These are phyloP conservation scores for Termitomyces heimii DNA, from an alignment of 768 basidiomycete species.

Conservation along the genomic window DNA sequence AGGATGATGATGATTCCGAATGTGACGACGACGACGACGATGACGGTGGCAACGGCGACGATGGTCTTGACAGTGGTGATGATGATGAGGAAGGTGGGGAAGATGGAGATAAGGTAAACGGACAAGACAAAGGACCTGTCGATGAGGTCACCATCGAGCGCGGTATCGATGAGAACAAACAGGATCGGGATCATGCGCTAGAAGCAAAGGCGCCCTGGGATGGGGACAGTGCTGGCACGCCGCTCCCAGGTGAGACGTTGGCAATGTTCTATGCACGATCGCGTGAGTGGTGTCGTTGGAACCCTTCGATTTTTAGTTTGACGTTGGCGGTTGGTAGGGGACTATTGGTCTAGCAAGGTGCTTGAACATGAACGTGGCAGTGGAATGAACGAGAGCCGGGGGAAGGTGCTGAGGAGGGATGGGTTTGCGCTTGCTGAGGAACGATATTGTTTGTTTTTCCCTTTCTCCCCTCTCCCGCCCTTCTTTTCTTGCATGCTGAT, in stretches of 20 bases:
- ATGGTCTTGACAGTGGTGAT: background rate
- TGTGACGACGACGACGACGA: conserved; percentile 30
- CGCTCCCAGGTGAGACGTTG: background rate
- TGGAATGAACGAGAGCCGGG: background rate
- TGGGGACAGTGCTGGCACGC: background rate
- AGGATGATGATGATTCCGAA: conserved; percentile 17
- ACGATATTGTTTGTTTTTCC: background rate
- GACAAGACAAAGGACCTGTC: background rate
- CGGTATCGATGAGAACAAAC: background rate
- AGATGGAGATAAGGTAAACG: background rate
- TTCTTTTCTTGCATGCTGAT: too few species aligned
- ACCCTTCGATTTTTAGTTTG: too few species aligned
- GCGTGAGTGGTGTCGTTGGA: background rate
- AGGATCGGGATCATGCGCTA: conserved; percentile 21
- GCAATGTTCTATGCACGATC: background rate
- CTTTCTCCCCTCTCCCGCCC: background rate
- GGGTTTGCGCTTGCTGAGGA: background rate
- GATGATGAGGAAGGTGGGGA: conserved; percentile 23
- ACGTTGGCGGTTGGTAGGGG: background rate
- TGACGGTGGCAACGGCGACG: conserved; percentile 15
- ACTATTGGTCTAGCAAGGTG: background rate
- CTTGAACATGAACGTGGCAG: background rate
- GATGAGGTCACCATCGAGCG: background rate
- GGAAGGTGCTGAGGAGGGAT: background rate
- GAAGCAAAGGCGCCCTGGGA: background rate